Conservation (phyloP, 108 stramenopile species). For the Mediolabrus comicus region DNA sequence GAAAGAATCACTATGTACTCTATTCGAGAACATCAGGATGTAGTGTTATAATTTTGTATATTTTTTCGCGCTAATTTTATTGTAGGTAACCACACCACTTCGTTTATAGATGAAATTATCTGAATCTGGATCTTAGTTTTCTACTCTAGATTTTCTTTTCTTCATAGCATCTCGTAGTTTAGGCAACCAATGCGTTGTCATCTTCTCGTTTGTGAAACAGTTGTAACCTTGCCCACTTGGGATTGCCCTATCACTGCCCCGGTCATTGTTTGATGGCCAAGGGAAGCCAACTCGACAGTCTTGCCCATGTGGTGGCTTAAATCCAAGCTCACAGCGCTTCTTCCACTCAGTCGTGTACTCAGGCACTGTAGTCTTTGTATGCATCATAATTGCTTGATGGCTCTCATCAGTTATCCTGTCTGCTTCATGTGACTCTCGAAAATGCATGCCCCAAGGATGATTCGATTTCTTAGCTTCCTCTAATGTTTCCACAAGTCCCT, state of each 20-base stretch:
- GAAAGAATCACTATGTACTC: neutral
- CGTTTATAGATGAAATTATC: neutral
- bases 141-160: conserved; percentile 11
- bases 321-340: conserved; percentile 38
- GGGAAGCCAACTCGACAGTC: conserved; percentile 60
- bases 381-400: conserved; percentile 79
- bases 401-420: conserved; percentile 54
- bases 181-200: conserved; percentile 54
- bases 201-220: conserved; percentile 56
- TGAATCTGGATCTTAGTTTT: too few species aligned
- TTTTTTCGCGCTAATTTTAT: neutral
- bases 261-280: conserved; percentile 41
- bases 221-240: conserved; percentile 62
- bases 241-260: conserved; percentile 15
- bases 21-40: neutral
- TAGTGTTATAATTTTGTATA: neutral
- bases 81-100: neutral
- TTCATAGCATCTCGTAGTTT: conserved; percentile 46
- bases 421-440: conserved; percentile 10
- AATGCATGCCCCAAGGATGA: conserved; percentile 21
- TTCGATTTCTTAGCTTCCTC: conserved; percentile 17
- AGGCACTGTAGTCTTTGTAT: conserved; percentile 61
- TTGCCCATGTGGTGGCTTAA: conserved; percentile 33
- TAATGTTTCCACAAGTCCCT: conserved; percentile 35
- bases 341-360: conserved; percentile 47